Base-by-base conservation (phyloP, 208 protist genomes). In the Porcisia deanei region DNA sequence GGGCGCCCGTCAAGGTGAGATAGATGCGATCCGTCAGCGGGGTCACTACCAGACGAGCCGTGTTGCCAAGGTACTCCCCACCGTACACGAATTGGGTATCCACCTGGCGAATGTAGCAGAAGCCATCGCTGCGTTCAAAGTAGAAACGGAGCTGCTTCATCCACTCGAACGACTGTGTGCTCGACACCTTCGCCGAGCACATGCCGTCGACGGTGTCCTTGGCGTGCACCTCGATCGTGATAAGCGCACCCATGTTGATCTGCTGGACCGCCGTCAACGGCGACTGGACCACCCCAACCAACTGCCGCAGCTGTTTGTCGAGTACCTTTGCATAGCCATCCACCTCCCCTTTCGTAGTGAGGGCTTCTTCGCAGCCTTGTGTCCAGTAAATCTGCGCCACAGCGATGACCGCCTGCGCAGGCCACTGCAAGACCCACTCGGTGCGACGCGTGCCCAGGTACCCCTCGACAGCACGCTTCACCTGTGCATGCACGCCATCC, bases 51-150 rank as follows among this genome's bases (percentile, higher is more conserved):
- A 99, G 91, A 22, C 98, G 95, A 34, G 94, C 92, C 49, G 96
- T 98, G 85, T 99, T 99, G 58, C 98, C 98, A 47, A 99, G 92
- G 77, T 99, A 99, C 85, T 99, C 98, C 71, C 97, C 97, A 49
- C 98, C 98, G 81, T 99, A 99, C 20, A 96, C 64, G 83, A 98
- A 98, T 79, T 91, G 84, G 30, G 96, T 88, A 73, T 98, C 97
- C n/a, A 99, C 96, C 73, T 98, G 96, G 58, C 92, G 95, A 64
- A 98, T 97, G 77, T 97, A 88, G 83, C 94, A 98, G 30, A 90
- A 75, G 65, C 83, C 77, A 73, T 97, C 90, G 39, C 66, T 73
- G 55, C 75, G 69, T 68, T 99, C 97, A 85, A 98, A 99, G 89
- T 99, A 99, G 79, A 99, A 99, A 52, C 98, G 92, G 57, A 99